phyloP scores from a whole-genome alignment of 1,284 basidiomycete genomes.

The Trichosporon coremiiforme region DNA sequence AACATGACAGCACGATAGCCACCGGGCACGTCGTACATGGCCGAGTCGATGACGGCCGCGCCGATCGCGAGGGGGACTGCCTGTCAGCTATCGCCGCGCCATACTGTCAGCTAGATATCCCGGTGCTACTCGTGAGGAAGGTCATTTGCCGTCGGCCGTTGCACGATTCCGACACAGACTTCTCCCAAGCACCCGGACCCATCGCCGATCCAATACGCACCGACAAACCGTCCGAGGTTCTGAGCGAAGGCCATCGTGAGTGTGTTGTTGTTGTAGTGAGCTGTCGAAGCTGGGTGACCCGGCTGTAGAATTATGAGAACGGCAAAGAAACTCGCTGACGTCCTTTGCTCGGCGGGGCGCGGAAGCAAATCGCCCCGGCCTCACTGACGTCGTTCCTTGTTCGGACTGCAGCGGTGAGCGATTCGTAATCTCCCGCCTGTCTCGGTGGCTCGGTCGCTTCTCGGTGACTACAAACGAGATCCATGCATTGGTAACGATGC shows the following conservation, averaged over 20 bases:
- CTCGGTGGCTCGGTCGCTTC: neutral
- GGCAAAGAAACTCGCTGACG: slow-evolving; percentile 17
- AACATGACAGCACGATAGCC: slow-evolving; percentile 97
- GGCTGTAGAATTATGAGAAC: slow-evolving; percentile 9
- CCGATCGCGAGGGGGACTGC: slow-evolving; percentile 76
- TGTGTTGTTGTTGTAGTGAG: neutral
- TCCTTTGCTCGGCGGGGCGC: slow-evolving; percentile 11
- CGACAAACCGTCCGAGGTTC: slow-evolving; percentile 41
- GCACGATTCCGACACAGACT: neutral
- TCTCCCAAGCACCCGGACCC: no score
- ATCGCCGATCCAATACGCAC: slow-evolving; percentile 25
- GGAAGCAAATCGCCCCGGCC: slow-evolving; percentile 5
- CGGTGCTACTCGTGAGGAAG: neutral
- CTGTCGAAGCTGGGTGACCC: neutral
- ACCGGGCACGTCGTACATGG: slow-evolving; percentile 85
- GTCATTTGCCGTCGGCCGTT: slow-evolving; percentile 8
- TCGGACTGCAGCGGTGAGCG: neutral
- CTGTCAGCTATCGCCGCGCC: neutral
- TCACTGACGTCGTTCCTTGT: slow-evolving; percentile 15
- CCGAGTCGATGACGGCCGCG: slow-evolving; percentile 68
- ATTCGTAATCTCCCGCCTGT: slow-evolving; percentile 4
- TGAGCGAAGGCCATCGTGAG: slow-evolving; percentile 43
- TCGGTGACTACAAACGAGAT: neutral
- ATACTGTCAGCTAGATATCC: neutral
- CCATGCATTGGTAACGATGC: neutral